phyloP scores from a whole-genome alignment of 768 basidiomycete genomes.

The Xerocomellus chrysenteron region DNA sequence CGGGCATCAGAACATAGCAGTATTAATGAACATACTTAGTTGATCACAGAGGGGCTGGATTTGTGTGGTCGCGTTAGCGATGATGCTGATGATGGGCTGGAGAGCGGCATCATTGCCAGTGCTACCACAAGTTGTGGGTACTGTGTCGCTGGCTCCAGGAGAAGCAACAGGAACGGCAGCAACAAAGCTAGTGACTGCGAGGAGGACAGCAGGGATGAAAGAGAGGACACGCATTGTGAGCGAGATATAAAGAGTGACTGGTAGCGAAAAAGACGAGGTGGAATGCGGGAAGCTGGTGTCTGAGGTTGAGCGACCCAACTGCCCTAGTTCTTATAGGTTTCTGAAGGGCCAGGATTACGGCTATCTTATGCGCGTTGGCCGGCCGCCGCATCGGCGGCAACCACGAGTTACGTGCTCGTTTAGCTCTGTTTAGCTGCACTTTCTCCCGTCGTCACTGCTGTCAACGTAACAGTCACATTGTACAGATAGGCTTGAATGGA shows the following conservation, averaged over 20 bases:
- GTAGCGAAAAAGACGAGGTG: not conserved
- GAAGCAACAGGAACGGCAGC: slow-evolving; percentile 8
- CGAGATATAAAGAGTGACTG: slow-evolving; percentile 14
- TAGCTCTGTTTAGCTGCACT: no score
- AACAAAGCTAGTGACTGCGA: slow-evolving; percentile 17
- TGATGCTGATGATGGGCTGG: slow-evolving; percentile 4
- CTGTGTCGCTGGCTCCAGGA: not conserved
- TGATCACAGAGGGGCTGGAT: not conserved
- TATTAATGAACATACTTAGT: not conserved
- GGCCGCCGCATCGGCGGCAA: no score
- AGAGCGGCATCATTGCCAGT: not conserved
- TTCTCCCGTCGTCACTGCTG: no score
- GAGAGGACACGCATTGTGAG: slow-evolving; percentile 28
- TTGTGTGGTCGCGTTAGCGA: not conserved
- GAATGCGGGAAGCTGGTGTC: not conserved
- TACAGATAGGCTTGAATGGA: no score
- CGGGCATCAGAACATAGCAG: accelerated
- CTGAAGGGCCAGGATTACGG: not conserved
- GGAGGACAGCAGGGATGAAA: slow-evolving; percentile 20
- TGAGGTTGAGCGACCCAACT: not conserved
- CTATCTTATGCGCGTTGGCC: not conserved
- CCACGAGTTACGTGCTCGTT: no score
- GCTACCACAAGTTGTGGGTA: no score
- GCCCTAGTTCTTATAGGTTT: slow-evolving; percentile 2
- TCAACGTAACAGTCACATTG: no score